Conservation (phyloP, 192 early-diverging fungal genomes). For the Podochytrium sp. region DNA sequence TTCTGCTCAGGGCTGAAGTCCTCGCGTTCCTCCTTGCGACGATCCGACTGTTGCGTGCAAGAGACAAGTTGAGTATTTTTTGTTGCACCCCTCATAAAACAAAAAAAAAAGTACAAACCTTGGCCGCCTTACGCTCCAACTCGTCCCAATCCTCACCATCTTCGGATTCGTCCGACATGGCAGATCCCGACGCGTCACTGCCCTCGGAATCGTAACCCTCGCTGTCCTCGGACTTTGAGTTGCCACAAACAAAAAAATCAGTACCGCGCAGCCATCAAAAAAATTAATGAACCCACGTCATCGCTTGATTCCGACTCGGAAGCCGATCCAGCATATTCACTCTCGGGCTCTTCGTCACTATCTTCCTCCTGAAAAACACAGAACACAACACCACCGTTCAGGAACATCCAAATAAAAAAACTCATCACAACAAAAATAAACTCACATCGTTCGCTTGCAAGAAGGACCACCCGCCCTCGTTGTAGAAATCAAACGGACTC, state of each 20-base stretch:
- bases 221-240: constrained; percentile 30
- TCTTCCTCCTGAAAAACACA: constrained; percentile 44
- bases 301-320: constrained; percentile 28
- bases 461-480: constrained; percentile 92
- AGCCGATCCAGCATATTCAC: constrained; percentile 46
- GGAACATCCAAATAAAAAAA: too few species aligned
- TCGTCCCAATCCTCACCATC: constrained; percentile 62
- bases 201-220: constrained; percentile 35
- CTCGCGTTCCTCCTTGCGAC: constrained; percentile 30
- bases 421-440: not conserved
- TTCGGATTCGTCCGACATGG: constrained; percentile 42
- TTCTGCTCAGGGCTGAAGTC: not conserved
- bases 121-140: constrained; percentile 55
- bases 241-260: not conserved
- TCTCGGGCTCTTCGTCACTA: constrained; percentile 42
- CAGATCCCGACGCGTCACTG: constrained; percentile 38
- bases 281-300: not conserved
- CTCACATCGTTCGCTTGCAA: constrained; percentile 64
- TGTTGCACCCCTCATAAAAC: too few species aligned
- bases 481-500: constrained; percentile 90
- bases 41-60: not conserved
- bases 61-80: not conserved
- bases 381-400: too few species aligned
- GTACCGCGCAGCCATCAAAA: not conserved
- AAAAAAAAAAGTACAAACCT: constrained; percentile 26